phyloP scores from a whole-genome alignment of 164 flowering plant species.

The Stephania japonica region DNA sequence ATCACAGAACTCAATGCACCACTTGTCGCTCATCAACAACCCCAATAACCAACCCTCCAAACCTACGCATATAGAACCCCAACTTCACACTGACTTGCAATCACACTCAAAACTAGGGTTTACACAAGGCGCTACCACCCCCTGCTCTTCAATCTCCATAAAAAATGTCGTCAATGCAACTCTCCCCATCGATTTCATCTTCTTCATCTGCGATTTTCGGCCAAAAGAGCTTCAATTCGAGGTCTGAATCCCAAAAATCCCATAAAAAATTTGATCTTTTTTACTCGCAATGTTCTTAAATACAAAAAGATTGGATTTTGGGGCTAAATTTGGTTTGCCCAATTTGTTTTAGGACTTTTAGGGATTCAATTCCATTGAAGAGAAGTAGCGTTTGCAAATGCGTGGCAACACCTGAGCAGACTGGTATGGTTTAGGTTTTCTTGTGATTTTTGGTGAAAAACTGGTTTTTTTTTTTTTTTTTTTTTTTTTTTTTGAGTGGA shows the following conservation, averaged over 20 bases:
- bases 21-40: too few species aligned
- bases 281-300: not conserved
- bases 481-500: not conserved
- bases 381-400: constrained; percentile 33
- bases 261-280: not conserved
- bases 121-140: too few species aligned
- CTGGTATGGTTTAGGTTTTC: constrained; percentile 28
- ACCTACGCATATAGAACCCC: too few species aligned
- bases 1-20: too few species aligned
- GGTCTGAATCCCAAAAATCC: constrained; percentile 18
- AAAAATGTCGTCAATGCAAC: constrained; percentile 26
- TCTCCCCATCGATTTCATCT: constrained; percentile 43
- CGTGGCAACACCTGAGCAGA: constrained; percentile 42
- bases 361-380: constrained; percentile 26
- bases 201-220: constrained; percentile 50
- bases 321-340: not conserved
- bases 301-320: not conserved
- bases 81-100: too few species aligned
- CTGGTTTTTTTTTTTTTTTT: not conserved
- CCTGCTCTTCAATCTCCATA: not conserved
- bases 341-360: constrained; percentile 25
- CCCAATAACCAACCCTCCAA: too few species aligned
- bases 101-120: too few species aligned
- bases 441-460: too few species aligned
- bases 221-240: constrained; percentile 26